Conservation (phyloP, 805 yeast species). For the Ogataea pini region DNA sequence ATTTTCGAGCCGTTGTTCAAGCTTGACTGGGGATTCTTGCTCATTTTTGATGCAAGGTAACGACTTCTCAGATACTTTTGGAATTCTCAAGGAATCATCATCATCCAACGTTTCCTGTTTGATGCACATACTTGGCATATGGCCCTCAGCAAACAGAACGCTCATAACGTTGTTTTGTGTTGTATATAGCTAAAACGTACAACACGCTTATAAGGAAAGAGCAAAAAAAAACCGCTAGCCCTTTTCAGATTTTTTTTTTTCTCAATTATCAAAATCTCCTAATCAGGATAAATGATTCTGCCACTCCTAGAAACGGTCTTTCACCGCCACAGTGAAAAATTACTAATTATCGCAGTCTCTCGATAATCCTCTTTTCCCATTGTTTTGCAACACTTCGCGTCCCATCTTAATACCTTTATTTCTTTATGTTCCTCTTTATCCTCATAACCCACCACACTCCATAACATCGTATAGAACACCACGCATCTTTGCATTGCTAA, state of each 20-base stretch:
- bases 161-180: not conserved
- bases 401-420: not conserved
- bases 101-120: not conserved
- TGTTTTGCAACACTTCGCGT: not conserved
- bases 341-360: not conserved
- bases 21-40: not conserved
- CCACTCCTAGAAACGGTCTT: not conserved
- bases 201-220: not conserved
- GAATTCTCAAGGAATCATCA: not conserved
- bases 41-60: not conserved
- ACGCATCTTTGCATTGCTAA: not conserved
- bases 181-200: no score
- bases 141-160: not conserved
- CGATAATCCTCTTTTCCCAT: not conserved
- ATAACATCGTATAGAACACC: not conserved
- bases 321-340: not conserved
- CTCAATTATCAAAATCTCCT: conserved; percentile 12
- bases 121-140: not conserved
- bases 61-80: not conserved
- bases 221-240: not conserved
- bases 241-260: not conserved
- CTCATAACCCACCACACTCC: not conserved
- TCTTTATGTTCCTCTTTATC: not conserved
- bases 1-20: not conserved
- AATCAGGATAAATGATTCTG: conserved; percentile 11